A percentile compares a stretch with the other conserved stretches of the same genome.
phyloP scores from a whole-genome alignment of 768 basidiomycete species.

The Tylopilus vinaceipallidus region DNA sequence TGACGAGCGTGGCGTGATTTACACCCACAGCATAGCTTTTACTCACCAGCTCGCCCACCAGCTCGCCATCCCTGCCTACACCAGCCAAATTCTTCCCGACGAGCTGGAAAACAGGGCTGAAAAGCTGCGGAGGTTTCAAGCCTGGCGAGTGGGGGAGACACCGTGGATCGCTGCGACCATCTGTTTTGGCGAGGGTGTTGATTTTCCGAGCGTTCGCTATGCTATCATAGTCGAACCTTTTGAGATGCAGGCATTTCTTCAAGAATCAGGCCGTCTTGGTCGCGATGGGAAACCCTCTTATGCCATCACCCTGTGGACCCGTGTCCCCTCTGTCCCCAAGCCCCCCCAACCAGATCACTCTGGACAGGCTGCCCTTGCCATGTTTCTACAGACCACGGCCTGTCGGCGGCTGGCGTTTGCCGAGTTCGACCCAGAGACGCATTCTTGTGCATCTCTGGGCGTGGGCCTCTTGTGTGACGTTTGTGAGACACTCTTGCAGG shows the following conservation, averaged over 20 bases:
- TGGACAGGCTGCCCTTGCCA: not conserved
- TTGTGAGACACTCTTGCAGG: not conserved
- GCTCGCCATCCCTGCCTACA: not conserved
- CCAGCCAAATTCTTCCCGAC: not conserved
- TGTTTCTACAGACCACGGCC: not conserved
- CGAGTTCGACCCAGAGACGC: not conserved
- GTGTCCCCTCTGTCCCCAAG: not conserved
- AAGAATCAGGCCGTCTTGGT: conserved; percentile 13
- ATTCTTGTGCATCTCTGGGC: not conserved
- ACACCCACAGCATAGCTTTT: not conserved
- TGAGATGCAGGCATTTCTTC: conserved; percentile 11
- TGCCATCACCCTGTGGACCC: conserved; percentile 8
- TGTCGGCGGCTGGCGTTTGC: not conserved
- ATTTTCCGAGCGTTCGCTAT: conserved; percentile 1
- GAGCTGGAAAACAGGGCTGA: not conserved
- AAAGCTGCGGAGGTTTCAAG: not conserved
- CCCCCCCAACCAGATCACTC: not conserved
- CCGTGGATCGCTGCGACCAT: conserved; percentile 3
- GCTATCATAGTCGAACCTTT: not conserved
- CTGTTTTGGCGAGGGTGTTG: conserved; percentile 6
- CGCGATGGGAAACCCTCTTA: not conserved
- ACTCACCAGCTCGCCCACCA: not conserved
- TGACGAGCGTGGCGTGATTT: conserved; percentile 6
- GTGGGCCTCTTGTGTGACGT: not conserved
- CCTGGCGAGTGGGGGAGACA: not conserved